These are phyloP conservation scores for Vitis hybrid DNA, from an alignment of 177 flowering plant genomes.

Conservation along the genomic window DNA sequence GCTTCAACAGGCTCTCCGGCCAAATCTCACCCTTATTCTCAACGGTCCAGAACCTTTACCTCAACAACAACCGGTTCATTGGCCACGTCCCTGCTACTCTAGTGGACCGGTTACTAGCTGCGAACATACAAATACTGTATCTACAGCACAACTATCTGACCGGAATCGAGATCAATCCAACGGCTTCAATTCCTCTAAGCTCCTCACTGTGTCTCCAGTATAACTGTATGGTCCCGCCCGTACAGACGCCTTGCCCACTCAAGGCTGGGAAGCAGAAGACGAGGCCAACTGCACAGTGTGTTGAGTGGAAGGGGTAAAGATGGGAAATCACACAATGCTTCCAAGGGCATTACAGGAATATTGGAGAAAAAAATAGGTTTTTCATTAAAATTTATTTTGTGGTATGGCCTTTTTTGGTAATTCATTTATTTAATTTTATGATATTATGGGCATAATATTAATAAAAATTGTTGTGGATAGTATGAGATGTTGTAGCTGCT, in stretches of 20 bases:
- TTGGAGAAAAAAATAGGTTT: background rate
- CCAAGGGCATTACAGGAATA: conserved; percentile 10
- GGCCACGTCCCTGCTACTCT: conserved; percentile 76
- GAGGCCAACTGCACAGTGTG: conserved; percentile 75
- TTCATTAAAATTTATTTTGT: background rate
- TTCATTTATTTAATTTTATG: conserved; percentile 16
- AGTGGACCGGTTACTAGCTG: conserved; percentile 65
- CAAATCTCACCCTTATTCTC: conserved; percentile 73
- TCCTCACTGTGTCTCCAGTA: conserved; percentile 87
- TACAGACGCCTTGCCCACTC: conserved; percentile 78
- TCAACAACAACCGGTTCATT: conserved; percentile 84
- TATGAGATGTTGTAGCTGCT: background rate
- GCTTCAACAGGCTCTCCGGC: conserved; percentile 80
- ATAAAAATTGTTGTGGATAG: conserved; percentile 6
- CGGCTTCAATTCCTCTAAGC: conserved; percentile 80
- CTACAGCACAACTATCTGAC: conserved; percentile 89
- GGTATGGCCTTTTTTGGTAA: background rate
- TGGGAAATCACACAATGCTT: conserved; percentile 2
- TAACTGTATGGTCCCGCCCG: conserved; percentile 96
- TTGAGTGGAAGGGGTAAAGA: conserved; percentile 57
- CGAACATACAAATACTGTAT: conserved; percentile 66
- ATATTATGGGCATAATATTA: background rate
- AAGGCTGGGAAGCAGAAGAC: conserved; percentile 84
- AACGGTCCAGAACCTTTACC: conserved; percentile 69
- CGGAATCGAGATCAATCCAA: conserved; percentile 80